A percentile compares a stretch with the other conserved stretches of the same genome.
Conservation (phyloP, 768 basidiomycete species). For the Chiua virens region DNA sequence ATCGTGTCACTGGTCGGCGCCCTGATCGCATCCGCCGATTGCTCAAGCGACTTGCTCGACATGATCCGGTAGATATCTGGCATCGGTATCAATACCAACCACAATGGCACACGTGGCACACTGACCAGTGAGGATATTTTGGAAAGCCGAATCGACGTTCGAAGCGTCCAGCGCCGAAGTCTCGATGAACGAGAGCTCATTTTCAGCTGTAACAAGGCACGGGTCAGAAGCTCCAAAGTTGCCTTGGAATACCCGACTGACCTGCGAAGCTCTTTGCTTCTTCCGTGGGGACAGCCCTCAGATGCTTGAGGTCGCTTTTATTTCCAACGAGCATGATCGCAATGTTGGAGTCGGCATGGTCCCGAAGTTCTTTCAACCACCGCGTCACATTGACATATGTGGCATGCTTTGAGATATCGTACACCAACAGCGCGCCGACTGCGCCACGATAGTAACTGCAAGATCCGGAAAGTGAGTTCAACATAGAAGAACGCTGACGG, state of each 20-base stretch:
- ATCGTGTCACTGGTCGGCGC: slow-evolving; percentile 81
- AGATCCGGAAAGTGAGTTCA: not conserved
- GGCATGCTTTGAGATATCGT: slow-evolving; percentile 91
- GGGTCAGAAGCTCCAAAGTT: not conserved
- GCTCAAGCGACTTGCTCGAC: slow-evolving; percentile 92
- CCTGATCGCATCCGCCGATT: slow-evolving; percentile 74
- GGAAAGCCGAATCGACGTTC: slow-evolving; percentile 97
- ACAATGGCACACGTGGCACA: slow-evolving; percentile 3
- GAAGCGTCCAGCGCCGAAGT: slow-evolving; percentile 99
- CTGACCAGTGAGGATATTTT: slow-evolving; percentile 89
- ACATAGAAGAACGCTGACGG: no score
- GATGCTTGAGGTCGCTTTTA: slow-evolving; percentile 98
- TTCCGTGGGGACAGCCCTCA: slow-evolving; percentile 94
- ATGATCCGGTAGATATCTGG: slow-evolving; percentile 97
- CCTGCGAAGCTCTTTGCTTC: slow-evolving; percentile 92
- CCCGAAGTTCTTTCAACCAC: slow-evolving; percentile 96
- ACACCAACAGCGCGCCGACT: slow-evolving; percentile 88
- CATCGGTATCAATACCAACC: slow-evolving; percentile 1
- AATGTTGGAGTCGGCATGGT: slow-evolving; percentile 91
- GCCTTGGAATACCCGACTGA: slow-evolving; percentile 39
- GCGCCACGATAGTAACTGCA: slow-evolving; percentile 95
- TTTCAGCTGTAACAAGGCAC: slow-evolving; percentile 61
- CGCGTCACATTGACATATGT: slow-evolving; percentile 93
- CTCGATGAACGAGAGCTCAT: slow-evolving; percentile 93
- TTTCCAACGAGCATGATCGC: slow-evolving; percentile 97